Conservation (phyloP, 2,329 filamentous ascomycete genomes). For the Pochonia chlamydosporia region DNA sequence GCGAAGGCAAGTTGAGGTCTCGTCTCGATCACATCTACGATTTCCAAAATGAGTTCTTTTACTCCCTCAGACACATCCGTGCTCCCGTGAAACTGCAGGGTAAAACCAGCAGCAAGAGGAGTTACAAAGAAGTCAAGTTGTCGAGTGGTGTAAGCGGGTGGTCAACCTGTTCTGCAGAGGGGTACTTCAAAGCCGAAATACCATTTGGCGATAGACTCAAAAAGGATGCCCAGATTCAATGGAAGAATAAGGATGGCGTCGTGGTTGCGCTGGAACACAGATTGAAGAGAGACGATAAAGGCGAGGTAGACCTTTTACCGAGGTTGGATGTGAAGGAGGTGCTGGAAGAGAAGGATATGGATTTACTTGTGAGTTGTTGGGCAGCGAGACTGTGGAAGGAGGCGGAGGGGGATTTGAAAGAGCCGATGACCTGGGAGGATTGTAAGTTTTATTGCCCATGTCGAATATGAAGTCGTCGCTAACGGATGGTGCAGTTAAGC, state of each 20-base stretch:
- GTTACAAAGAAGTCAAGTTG: slow-evolving; percentile 15
- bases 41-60: slow-evolving; percentile 10
- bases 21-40: slow-evolving; percentile 24
- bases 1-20: slow-evolving; percentile 12
- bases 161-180: slow-evolving; percentile 16
- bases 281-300: slow-evolving; percentile 14
- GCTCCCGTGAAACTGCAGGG: slow-evolving; percentile 15
- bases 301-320: slow-evolving; percentile 12
- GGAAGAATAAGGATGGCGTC: slow-evolving; percentile 17
- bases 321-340: slow-evolving; percentile 16
- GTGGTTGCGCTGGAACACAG: slow-evolving; percentile 20
- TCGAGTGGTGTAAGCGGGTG: slow-evolving; percentile 10
- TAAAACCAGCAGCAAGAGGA: slow-evolving; percentile 14
- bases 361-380: slow-evolving; percentile 23
- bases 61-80: slow-evolving; percentile 1
- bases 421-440: slow-evolving; percentile 18
- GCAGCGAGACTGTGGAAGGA: slow-evolving; percentile 22
- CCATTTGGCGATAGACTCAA: slow-evolving; percentile 15
- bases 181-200: slow-evolving; percentile 16
- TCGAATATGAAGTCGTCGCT: too few species aligned
- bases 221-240: slow-evolving; percentile 16
- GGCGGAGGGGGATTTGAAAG: slow-evolving; percentile 15
- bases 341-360: slow-evolving; percentile 19
- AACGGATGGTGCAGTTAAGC: neutral
- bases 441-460: too few species aligned